phyloP scores from a whole-genome alignment of 495 filamentous ascomycete species.

The Aspergillus nidulans region DNA sequence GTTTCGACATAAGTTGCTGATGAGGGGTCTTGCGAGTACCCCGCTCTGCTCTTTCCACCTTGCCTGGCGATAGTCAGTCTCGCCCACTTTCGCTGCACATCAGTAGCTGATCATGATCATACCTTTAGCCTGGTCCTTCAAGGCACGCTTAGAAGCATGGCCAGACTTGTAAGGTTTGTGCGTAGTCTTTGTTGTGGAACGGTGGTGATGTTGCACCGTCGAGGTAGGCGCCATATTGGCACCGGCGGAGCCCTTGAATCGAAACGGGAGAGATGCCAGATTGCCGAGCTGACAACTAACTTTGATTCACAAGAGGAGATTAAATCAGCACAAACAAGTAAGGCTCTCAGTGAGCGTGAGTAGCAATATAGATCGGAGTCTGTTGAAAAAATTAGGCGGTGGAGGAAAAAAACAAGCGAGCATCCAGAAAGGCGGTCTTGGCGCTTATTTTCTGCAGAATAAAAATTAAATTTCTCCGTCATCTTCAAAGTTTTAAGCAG shows the following conservation, averaged over 20 bases:
- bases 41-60: conserved; percentile 54
- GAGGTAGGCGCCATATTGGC: conserved; percentile 47
- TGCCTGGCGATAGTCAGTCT: conserved; percentile 41
- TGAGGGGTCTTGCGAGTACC: conserved; percentile 80
- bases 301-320: neutral
- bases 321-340: neutral
- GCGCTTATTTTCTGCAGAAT: conserved; percentile 23
- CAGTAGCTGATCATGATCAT: conserved; percentile 12
- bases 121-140: conserved; percentile 84
- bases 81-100: too few relatives aligned
- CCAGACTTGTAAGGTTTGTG: conserved; percentile 90
- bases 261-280: conserved; percentile 67
- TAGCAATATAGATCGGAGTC: conserved; percentile 7
- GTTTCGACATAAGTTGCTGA: conserved; percentile 94
- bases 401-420: conserved; percentile 19
- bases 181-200: conserved; percentile 77
- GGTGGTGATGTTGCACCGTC: conserved; percentile 77
- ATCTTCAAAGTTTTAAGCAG: neutral
- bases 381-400: conserved; percentile 22
- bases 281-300: conserved; percentile 3
- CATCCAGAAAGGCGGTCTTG: conserved; percentile 23
- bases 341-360: conserved; percentile 5
- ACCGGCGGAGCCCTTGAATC: conserved; percentile 79
- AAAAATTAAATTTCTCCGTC: conserved; percentile 13
- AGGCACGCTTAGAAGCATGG: conserved; percentile 79